phyloP scores from a whole-genome alignment of 495 filamentous ascomycete species.

The Podospora pseudopauciseta region DNA sequence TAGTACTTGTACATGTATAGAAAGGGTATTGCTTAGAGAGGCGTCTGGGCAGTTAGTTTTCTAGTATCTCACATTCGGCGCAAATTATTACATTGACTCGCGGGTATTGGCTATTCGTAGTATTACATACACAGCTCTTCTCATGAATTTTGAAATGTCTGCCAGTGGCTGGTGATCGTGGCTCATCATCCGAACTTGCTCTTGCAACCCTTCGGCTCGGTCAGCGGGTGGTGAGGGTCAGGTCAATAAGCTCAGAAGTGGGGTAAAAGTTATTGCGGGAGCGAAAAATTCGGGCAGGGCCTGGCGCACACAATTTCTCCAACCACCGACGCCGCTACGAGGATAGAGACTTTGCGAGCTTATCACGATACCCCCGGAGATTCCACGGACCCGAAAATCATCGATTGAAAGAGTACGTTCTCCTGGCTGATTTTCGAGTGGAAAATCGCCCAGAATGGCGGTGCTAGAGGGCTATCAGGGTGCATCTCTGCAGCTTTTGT shows the following conservation, averaged over 20 bases:
- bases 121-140: neutral
- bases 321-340: conserved; percentile 29
- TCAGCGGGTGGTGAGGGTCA: conserved; percentile 18
- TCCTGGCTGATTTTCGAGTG: conserved; percentile 6
- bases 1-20: neutral
- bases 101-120: neutral
- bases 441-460: neutral
- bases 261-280: conserved; percentile 37
- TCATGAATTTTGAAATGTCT: neutral
- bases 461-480: neutral
- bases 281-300: conserved; percentile 35
- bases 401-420: conserved; percentile 26
- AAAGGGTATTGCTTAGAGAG: neutral
- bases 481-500: conserved; percentile 11
- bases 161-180: neutral
- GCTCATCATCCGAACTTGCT: neutral
- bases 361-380: conserved; percentile 25
- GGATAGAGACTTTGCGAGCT: conserved; percentile 29
- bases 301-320: conserved; percentile 39
- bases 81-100: neutral
- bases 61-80: neutral
- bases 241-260: conserved; percentile 23
- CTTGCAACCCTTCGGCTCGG: neutral
- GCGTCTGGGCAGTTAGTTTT: neutral
- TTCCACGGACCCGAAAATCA: conserved; percentile 19